Conservation (phyloP, 2,329 filamentous ascomycete genomes). For the Sclerotinia borealis region DNA sequence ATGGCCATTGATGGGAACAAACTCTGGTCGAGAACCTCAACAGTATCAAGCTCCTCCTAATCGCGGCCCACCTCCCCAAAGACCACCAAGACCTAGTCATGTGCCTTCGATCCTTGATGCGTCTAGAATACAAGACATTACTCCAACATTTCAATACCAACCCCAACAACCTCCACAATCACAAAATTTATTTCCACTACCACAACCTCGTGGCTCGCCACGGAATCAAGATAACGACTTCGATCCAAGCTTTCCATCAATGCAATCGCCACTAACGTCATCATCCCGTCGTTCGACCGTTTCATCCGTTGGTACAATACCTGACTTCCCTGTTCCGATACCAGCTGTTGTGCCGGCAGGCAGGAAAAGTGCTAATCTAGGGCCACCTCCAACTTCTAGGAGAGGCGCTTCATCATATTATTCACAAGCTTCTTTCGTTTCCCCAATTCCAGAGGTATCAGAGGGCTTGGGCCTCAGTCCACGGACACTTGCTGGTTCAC, state of each 20-base stretch:
- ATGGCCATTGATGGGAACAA: conserved; percentile 42
- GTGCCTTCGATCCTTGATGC: conserved; percentile 54
- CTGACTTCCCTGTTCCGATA: conserved; percentile 39
- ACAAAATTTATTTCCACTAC: conserved; percentile 23
- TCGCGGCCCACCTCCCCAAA: conserved; percentile 46
- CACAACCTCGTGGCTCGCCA: conserved; percentile 31
- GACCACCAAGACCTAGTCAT: conserved; percentile 53
- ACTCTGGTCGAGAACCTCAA: conserved; percentile 23
- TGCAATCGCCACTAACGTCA: conserved; percentile 40
- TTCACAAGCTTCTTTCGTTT: conserved; percentile 61
- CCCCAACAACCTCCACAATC: background rate
- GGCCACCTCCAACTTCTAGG: conserved; percentile 55
- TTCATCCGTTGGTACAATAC: conserved; percentile 51
- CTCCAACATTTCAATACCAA: conserved; percentile 46
- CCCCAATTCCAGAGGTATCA: conserved; percentile 60
- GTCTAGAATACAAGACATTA: conserved; percentile 49
- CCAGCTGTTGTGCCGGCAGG: conserved; percentile 24
- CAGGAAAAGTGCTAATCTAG: conserved; percentile 48
- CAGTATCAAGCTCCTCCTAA: conserved; percentile 48
- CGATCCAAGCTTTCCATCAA: conserved; percentile 1
- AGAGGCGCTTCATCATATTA: conserved; percentile 59
- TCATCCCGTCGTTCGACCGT: conserved; percentile 48
- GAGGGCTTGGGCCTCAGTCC: conserved; percentile 44
- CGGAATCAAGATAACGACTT: conserved; percentile 12
- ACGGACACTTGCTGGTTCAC: conserved; percentile 42